Conservation (phyloP, 331 rosid genomes). For the Malus hybrid region DNA sequence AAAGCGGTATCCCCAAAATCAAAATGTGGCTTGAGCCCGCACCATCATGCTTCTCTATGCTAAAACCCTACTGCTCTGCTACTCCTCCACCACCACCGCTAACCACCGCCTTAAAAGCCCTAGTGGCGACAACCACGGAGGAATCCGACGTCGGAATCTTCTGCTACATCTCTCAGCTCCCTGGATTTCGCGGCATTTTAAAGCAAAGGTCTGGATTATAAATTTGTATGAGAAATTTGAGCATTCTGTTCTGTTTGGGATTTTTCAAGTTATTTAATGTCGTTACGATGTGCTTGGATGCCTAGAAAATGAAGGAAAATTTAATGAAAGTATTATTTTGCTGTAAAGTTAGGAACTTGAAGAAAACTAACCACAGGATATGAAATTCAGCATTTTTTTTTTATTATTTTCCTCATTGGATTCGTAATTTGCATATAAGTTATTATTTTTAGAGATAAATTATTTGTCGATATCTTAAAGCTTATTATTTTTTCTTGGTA, state of each 20-base stretch:
- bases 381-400: neutral
- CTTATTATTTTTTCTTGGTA: neutral
- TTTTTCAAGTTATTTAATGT: neutral
- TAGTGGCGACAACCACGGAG: constrained; percentile 33
- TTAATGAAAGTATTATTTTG: no score
- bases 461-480: neutral
- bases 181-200: constrained; percentile 85
- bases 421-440: neutral
- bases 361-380: neutral
- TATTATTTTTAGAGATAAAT: neutral
- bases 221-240: neutral
- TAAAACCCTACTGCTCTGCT: constrained; percentile 39
- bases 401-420: neutral
- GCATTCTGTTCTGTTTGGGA: no score
- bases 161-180: constrained; percentile 73
- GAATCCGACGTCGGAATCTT: constrained; percentile 77
- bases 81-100: constrained; percentile 4
- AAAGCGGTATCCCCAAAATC: constrained; percentile 2
- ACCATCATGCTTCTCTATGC: constrained; percentile 6
- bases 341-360: neutral
- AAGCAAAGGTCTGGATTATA: constrained; percentile 61
- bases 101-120: neutral
- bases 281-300: neutral
- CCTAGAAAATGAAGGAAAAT: neutral
- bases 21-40: neutral